Base-by-base conservation (phyloP, 179 eudicot species). In the Beta macrorhiza region DNA sequence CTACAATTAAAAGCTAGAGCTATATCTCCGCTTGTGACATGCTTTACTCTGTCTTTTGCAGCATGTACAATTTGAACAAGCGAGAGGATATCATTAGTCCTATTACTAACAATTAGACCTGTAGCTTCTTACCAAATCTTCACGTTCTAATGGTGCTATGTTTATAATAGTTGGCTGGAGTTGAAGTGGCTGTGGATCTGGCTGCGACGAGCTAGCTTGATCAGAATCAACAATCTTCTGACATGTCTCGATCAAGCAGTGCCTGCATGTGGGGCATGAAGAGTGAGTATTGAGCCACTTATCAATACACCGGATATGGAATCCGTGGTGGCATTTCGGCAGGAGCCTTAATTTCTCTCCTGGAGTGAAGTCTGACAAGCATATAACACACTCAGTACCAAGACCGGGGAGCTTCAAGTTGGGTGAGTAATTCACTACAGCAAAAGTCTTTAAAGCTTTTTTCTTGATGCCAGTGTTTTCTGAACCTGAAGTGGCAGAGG, bases 391-490 rank as follows among this genome's bases (percentile, higher is more conserved):
- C 72, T 88, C 90, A 5, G 87, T 80, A 56, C 80, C 86, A 22
- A 88, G 74, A 13, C 89, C 90, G 7, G 87, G 89, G 77, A 88
- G 85, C 72, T 84, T 86, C 19, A 80, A 71, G 61, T 80, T 88
- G 1, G 82, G 84, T 45, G 93, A 82, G 84, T 95, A 95, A 64
- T 52, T 89, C 16, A 92, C 84, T 29, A 87, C 88, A 5, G 92
- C 90, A 69, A 95, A 93, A 0, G 91, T 93, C 81, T 87, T 92
- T 32, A 95, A 84, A 32, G 95, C 98, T 84, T 91, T 92, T 44
- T 90, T 95, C 88, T 91, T 90, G 61, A 95, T 87, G 47, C 99
- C 99, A 0, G 89, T 92, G 80, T 91, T 89, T 64, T 91, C 90
- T 56, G 89, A 49, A 52, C 83, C 74, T 56, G 92, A 78, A 0